Base-by-base conservation (phyloP, 176 grass and related monocot species). In the Zea mays region DNA sequence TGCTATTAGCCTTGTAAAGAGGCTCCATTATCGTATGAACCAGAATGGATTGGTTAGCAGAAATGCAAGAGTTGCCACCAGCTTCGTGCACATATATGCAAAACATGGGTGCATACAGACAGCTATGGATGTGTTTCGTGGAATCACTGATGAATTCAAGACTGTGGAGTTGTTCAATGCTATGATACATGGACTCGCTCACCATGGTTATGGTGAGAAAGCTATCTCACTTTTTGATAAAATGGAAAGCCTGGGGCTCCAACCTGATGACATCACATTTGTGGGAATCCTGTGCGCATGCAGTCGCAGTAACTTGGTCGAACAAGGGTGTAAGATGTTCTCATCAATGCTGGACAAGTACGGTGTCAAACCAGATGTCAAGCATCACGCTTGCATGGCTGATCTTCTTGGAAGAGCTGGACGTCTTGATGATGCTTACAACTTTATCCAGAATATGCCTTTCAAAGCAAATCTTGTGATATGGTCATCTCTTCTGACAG, bases 351-450 rank as follows among this genome's bases (percentile, higher is more conserved):
- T 55, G 14, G 77, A 67, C 5, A 82, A 78, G 43, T 83, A 86
- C 41, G 79, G 79, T 11, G 51, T 93, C 54, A 45, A 74, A 74
- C 82, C 41, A 27, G 67, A 80, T 33, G 36, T 69, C 40, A 65
- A 78, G 52, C 91, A 93, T 68, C 81, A 84, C 10, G 75, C 71
- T 47, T 93, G 85, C 72, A 88, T 93, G 70, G 79, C 47, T 61
- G 91, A 88, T 64, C 76, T 93, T 37, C 88, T 93, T 50, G 85
- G 85, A 38, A 84, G 88, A 77, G 88, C 68, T 74, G 91, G 91
- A 41, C 74, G 5, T 3, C 49, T 88, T 68, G 73, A 71, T 1
- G 62, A 88, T 52, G 91, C 91, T 42, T 87, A 72, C 60, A 55
- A 12, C 21, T 93, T 83, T 57, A 85, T 93, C 47, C 71, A 83